These are phyloP conservation scores for Urtica urens DNA, from an alignment of 306 rosid species.

Conservation along the genomic window DNA sequence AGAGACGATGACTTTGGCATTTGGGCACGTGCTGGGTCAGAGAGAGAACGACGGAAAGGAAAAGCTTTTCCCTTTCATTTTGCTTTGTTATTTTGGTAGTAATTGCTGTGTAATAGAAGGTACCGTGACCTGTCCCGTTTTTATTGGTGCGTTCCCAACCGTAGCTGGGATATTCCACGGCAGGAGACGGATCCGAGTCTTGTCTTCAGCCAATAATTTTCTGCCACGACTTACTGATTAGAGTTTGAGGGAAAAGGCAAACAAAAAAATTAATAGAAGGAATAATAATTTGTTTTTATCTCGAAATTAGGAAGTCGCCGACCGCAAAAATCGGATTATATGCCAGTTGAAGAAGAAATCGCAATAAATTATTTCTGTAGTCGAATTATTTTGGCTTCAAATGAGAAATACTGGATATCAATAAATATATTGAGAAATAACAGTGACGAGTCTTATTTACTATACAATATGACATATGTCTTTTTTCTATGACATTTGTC, in stretches of 20 bases:
- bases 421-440: no score
- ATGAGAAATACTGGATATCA: no score
- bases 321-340: not conserved
- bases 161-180: slow-evolving; percentile 6
- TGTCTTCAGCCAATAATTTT: not conserved
- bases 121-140: not conserved
- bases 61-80: not conserved
- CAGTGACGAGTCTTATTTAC: no score
- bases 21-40: slow-evolving; percentile 5
- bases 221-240: not conserved
- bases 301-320: not conserved
- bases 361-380: not conserved
- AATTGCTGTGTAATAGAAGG: not conserved
- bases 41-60: not conserved
- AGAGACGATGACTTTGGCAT: slow-evolving; percentile 5
- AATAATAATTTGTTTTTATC: not conserved
- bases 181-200: not conserved
- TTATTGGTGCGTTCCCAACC: not conserved
- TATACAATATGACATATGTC: no score
- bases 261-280: not conserved
- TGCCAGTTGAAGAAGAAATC: not conserved
- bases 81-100: not conserved
- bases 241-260: not conserved
- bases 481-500: no score
- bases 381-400: no score